Conservation (phyloP, 495 filamentous ascomycete genomes). For the Penicillium paxilli region DNA sequence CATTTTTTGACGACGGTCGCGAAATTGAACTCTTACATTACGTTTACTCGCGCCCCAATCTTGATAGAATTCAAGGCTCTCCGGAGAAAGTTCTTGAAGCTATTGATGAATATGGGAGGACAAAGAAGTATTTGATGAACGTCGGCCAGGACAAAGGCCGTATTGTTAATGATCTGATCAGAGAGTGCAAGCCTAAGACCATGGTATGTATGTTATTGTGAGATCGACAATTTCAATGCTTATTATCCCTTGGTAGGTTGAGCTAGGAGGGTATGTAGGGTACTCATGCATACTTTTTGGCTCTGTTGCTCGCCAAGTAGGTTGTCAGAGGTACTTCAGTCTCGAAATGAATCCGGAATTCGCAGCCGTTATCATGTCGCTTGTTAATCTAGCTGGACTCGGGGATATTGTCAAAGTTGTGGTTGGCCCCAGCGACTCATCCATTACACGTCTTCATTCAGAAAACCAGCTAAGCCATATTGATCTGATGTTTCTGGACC, state of each 20-base stretch:
- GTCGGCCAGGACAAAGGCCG: constrained; percentile 55
- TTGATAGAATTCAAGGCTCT: background rate
- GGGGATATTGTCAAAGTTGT: constrained; percentile 59
- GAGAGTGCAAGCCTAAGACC: constrained; percentile 58
- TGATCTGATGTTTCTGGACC: constrained; percentile 73
- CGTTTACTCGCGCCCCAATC: background rate
- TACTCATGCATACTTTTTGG: constrained; percentile 76
- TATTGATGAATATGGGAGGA: background rate
- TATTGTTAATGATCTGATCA: constrained; percentile 64
- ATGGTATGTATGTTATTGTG: too few relatives aligned
- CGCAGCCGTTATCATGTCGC: constrained; percentile 57
- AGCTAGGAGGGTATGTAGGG: constrained; percentile 80
- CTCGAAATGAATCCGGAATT: constrained; percentile 69
- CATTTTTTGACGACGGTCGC: too few relatives aligned
- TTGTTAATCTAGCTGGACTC: constrained; percentile 69
- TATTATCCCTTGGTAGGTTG: too few relatives aligned
- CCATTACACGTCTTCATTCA: constrained; percentile 52
- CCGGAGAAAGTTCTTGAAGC: background rate
- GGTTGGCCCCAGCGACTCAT: constrained; percentile 62
- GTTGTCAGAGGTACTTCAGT: constrained; percentile 62
- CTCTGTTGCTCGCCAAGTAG: constrained; percentile 56
- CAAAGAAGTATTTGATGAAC: background rate
- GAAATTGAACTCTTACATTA: too few relatives aligned
- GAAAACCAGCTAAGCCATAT: constrained; percentile 55
- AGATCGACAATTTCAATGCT: too few relatives aligned